These are phyloP conservation scores for Cercospora janseana DNA, from an alignment of 2,329 filamentous ascomycete species.

Conservation along the genomic window DNA sequence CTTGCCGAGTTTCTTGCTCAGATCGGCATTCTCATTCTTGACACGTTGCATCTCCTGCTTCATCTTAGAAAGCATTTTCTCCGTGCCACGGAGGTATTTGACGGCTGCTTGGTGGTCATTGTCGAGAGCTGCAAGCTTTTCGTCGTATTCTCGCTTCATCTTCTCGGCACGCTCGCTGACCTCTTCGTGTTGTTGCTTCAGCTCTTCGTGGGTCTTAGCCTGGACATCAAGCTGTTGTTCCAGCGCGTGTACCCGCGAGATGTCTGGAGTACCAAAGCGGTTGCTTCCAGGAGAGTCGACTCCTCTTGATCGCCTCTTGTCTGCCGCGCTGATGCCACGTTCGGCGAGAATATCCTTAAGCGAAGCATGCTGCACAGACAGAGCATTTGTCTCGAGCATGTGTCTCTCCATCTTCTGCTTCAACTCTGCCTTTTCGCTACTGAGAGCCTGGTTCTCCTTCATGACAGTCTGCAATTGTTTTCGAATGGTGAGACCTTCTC, in stretches of 20 bases:
- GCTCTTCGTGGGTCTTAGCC: slow-evolving; percentile 78
- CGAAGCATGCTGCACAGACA: slow-evolving; percentile 86
- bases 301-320: slow-evolving; percentile 67
- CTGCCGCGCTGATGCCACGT: slow-evolving; percentile 77
- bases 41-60: slow-evolving; percentile 95
- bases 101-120: slow-evolving; percentile 97
- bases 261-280: slow-evolving; percentile 73
- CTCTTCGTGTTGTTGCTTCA: slow-evolving; percentile 71
- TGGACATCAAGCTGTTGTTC: slow-evolving; percentile 82
- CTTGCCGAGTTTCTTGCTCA: slow-evolving; percentile 73
- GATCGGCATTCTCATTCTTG: slow-evolving; percentile 77
- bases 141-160: slow-evolving; percentile 83
- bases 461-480: slow-evolving; percentile 84
- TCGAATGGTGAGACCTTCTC: slow-evolving; percentile 84
- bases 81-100: slow-evolving; percentile 96
- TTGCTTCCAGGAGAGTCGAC: slow-evolving; percentile 67
- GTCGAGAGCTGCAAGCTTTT: slow-evolving; percentile 89
- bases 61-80: slow-evolving; percentile 98
- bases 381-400: slow-evolving; percentile 89
- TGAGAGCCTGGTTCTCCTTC: slow-evolving; percentile 78
- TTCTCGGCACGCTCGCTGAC: slow-evolving; percentile 80
- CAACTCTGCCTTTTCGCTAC: slow-evolving; percentile 76
- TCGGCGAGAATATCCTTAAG: slow-evolving; percentile 90
- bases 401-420: slow-evolving; percentile 80
- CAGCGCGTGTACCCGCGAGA: slow-evolving; percentile 74